Conservation (phyloP, 495 filamentous ascomycete species). For the Jackrogersella multiformis region DNA sequence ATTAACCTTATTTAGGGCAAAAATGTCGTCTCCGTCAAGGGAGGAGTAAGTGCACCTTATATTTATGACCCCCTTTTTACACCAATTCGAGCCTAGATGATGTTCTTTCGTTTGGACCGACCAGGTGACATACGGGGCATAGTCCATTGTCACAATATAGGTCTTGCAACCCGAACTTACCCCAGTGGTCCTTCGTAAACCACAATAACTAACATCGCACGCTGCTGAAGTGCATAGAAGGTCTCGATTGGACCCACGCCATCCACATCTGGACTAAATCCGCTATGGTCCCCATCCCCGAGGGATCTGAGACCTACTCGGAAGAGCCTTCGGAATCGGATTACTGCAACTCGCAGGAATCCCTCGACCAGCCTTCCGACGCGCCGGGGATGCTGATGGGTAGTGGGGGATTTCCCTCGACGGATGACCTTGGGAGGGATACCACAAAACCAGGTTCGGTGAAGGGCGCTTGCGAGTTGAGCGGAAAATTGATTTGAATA, state of each 20-base stretch:
- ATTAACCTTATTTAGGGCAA: slow-evolving; percentile 49
- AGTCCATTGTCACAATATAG: neutral
- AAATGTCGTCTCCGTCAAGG: slow-evolving; percentile 66
- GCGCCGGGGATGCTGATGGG: slow-evolving; percentile 38
- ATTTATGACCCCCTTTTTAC: neutral
- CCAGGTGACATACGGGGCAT: neutral
- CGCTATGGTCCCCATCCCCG: slow-evolving; percentile 71
- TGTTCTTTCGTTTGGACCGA: neutral
- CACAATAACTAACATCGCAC: neutral
- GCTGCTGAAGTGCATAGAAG: slow-evolving; percentile 58
- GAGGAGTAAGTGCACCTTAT: slow-evolving; percentile 48
- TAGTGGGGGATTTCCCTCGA: slow-evolving; percentile 24
- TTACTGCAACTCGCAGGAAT: slow-evolving; percentile 49
- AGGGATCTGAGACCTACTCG: slow-evolving; percentile 59
- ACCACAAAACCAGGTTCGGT: neutral
- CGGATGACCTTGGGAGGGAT: neutral
- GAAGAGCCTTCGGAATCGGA: slow-evolving; percentile 54
- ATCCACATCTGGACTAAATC: slow-evolving; percentile 71
- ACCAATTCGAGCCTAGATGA: neutral
- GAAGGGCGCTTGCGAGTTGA: slow-evolving; percentile 41
- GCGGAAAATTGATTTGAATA: slow-evolving; percentile 9
- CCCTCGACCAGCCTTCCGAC: slow-evolving; percentile 52
- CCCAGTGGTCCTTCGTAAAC: neutral
- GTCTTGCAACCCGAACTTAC: neutral
- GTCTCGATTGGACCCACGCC: slow-evolving; percentile 63